A percentile compares a stretch with the other conserved stretches of the same genome.
These are phyloP conservation scores for Yamadazyma aaseri DNA, from an alignment of 1,139 yeast genomes.

Conservation along the genomic window DNA sequence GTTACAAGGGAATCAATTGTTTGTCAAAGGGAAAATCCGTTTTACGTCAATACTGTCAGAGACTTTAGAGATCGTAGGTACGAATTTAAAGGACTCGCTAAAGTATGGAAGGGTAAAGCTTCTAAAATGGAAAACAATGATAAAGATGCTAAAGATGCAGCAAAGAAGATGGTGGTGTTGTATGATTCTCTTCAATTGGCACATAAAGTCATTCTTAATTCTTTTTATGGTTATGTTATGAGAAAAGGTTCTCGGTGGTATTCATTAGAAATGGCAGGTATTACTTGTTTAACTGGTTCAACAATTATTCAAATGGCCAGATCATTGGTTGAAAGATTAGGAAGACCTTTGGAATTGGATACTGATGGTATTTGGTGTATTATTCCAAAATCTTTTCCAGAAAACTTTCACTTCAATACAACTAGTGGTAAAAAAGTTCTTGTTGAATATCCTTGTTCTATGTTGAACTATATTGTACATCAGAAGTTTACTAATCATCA, in stretches of 20 bases:
- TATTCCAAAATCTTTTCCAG: conserved; percentile 90
- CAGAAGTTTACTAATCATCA: conserved; percentile 90
- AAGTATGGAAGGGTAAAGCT: conserved; percentile 88
- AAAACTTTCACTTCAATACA: conserved; percentile 68
- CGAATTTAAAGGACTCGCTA: conserved; percentile 91
- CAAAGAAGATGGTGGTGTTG: conserved; percentile 87
- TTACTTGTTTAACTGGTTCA: conserved; percentile 97
- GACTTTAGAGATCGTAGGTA: conserved; percentile 95
- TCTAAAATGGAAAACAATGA: conserved; percentile 53
- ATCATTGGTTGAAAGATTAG: conserved; percentile 86
- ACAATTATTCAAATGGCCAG: conserved; percentile 98
- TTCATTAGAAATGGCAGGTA: conserved; percentile 99
- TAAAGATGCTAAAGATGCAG: conserved; percentile 69
- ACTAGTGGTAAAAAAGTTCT: conserved; percentile 75
- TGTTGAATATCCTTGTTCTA: conserved; percentile 92
- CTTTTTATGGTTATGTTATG: conserved; percentile 98
- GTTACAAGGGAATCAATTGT: conserved; percentile 90
- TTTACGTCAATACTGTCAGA: conserved; percentile 91
- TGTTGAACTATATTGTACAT: conserved; percentile 93
- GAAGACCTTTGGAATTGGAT: conserved; percentile 93
- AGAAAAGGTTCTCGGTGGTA: conserved; percentile 99
- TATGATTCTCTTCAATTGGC: conserved; percentile 96
- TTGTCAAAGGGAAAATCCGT: conserved; percentile 97
- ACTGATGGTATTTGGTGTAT: conserved; percentile 99
- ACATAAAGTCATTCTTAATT: conserved; percentile 93